A percentile compares a stretch with the other conserved stretches of the same genome.
Conservation (phyloP, 768 basidiomycete genomes). For the Tricholoma saponaceum region DNA sequence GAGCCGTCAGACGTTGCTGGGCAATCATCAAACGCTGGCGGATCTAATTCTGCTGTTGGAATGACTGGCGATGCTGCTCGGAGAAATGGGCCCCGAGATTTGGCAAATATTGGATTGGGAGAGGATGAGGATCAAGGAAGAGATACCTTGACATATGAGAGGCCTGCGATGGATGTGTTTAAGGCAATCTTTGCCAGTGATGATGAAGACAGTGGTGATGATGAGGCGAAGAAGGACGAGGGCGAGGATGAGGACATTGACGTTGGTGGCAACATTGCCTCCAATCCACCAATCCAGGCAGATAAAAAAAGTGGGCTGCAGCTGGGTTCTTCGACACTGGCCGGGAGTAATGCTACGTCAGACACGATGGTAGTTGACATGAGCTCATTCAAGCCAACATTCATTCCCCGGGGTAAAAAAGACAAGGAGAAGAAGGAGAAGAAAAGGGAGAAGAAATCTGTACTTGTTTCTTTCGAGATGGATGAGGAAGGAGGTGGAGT, state of each 20-base stretch:
- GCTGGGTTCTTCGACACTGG: neutral
- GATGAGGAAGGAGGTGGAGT: constrained; percentile 56
- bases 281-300: neutral
- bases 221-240: constrained; percentile 35
- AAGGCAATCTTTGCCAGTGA: constrained; percentile 98
- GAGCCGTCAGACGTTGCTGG: neutral
- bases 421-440: constrained; percentile 29
- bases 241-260: constrained; percentile 19
- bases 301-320: constrained; percentile 1
- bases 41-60: constrained; percentile 7
- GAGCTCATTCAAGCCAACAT: constrained; percentile 84
- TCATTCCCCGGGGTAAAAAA: constrained; percentile 63
- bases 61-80: constrained; percentile 11
- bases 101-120: constrained; percentile 84
- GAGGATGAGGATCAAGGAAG: constrained; percentile 88
- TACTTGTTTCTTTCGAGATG: constrained; percentile 73
- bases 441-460: constrained; percentile 39
- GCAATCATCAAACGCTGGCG: constrained; percentile 3
- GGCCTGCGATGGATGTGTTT: constrained; percentile 90
- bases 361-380: constrained; percentile 39
- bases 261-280: neutral
- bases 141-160: constrained; percentile 84
- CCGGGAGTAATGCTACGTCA: constrained; percentile 7
- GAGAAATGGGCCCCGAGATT: constrained; percentile 41
- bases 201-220: constrained; percentile 81